Conservation (phyloP, 768 basidiomycete genomes). For the Tephrocybe sp. region DNA sequence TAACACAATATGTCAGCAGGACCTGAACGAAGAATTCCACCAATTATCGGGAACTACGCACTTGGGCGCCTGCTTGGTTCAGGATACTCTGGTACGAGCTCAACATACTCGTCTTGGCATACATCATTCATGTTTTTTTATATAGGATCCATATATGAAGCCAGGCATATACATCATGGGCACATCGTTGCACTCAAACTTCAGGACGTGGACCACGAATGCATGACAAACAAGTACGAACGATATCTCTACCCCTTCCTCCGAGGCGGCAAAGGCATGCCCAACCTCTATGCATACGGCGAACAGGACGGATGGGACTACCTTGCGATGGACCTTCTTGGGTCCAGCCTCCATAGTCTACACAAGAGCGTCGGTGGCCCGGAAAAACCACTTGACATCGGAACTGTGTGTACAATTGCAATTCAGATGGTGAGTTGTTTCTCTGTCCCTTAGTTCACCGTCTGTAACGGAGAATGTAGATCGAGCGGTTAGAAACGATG, state of each 20-base stretch:
- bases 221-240: slow-evolving; percentile 76
- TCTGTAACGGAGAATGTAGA: slow-evolving; percentile 51
- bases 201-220: slow-evolving; percentile 67
- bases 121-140: background rate
- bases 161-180: slow-evolving; percentile 53
- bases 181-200: slow-evolving; percentile 74
- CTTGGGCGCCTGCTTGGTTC: slow-evolving; percentile 62
- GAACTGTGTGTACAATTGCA: slow-evolving; percentile 73
- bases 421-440: slow-evolving; percentile 64
- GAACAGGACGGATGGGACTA: slow-evolving; percentile 62
- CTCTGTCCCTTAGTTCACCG: too few species aligned
- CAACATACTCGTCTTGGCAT: background rate
- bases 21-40: slow-evolving; percentile 25
- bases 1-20: slow-evolving; percentile 6
- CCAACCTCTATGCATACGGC: slow-evolving; percentile 64
- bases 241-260: slow-evolving; percentile 66
- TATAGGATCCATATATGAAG: slow-evolving; percentile 70
- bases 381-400: slow-evolving; percentile 61
- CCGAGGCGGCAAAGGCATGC: slow-evolving; percentile 75
- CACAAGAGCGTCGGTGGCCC: slow-evolving; percentile 47
- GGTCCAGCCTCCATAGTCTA: slow-evolving; percentile 65
- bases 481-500: slow-evolving; percentile 73
- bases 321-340: slow-evolving; percentile 77
- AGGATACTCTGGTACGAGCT: slow-evolving; percentile 65
- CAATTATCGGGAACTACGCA: slow-evolving; percentile 60